Conservation (phyloP, 1,139 yeast genomes). For the Sugiyamaella sp. region DNA sequence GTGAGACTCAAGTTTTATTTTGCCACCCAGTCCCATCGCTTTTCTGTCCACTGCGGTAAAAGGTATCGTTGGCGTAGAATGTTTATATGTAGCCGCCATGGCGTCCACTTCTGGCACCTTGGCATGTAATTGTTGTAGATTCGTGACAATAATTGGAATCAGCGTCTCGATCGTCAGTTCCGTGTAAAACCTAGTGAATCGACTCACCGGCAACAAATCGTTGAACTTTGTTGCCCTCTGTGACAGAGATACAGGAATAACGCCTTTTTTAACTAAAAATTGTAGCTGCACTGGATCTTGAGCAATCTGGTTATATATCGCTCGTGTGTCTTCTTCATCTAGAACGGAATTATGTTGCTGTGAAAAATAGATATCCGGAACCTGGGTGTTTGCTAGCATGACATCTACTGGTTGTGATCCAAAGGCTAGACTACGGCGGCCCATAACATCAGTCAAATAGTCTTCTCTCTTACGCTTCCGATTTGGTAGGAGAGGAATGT, state of each 20-base stretch:
- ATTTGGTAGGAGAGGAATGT: conserved; percentile 93
- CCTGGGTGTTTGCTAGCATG: conserved; percentile 4
- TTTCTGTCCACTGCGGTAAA: conserved; percentile 52
- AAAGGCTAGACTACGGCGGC: conserved; percentile 8
- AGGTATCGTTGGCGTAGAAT: conserved; percentile 40
- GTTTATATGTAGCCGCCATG: conserved; percentile 25
- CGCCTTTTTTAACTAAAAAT: conserved; percentile 40
- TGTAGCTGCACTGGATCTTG: conserved; percentile 57
- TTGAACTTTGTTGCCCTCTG: conserved; percentile 38
- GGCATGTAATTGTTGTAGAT: conserved; percentile 49
- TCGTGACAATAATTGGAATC: conserved; percentile 46
- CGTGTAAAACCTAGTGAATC: conserved; percentile 55
- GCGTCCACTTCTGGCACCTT: conserved; percentile 29
- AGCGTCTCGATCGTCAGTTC: conserved; percentile 49
- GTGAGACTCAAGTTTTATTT: conserved; percentile 46
- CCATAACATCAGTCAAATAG: not conserved
- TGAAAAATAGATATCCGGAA: conserved; percentile 23
- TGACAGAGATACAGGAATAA: conserved; percentile 38
- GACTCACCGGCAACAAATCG: conserved; percentile 45
- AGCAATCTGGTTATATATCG: conserved; percentile 45
- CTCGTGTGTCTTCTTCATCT: conserved; percentile 36
- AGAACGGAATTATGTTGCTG: conserved; percentile 23
- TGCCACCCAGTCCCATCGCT: conserved; percentile 52
- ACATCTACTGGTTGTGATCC: conserved; percentile 21
- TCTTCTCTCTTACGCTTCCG: conserved; percentile 93